Conservation (phyloP, 805 yeast species). For the Candida rishiriensis region DNA sequence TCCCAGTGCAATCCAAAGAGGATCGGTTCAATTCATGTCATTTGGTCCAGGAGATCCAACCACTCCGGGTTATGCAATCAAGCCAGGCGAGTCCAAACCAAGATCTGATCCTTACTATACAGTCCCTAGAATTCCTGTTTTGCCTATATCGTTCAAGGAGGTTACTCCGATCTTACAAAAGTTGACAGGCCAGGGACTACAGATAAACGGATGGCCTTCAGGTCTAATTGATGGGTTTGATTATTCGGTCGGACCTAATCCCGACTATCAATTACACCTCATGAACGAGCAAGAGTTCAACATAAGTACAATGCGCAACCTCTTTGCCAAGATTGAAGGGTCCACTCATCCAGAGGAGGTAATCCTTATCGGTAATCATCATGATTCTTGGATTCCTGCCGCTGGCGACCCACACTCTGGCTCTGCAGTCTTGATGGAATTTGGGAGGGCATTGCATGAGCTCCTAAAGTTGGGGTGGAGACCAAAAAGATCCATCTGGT, state of each 20-base stretch:
- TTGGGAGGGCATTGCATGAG: conserved; percentile 54
- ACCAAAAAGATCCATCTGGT: conserved; percentile 63
- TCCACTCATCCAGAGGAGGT: conserved; percentile 44
- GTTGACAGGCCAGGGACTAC: conserved; percentile 54
- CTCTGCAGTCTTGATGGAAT: conserved; percentile 58
- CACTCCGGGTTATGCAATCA: conserved; percentile 63
- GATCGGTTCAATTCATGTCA: conserved; percentile 63
- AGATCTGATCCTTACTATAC: conserved; percentile 45
- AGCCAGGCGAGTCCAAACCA: conserved; percentile 48
- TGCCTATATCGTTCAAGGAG: conserved; percentile 64
- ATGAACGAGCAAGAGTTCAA: conserved; percentile 59
- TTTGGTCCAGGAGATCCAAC: conserved; percentile 74
- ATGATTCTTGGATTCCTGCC: conserved; percentile 78
- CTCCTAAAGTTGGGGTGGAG: conserved; percentile 58
- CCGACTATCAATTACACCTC: conserved; percentile 43
- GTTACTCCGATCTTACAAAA: conserved; percentile 57
- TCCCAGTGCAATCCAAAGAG: conserved; percentile 73
- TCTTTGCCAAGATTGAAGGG: conserved; percentile 59
- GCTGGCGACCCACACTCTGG: conserved; percentile 81
- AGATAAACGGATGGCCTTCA: conserved; percentile 25
- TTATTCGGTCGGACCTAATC: conserved; percentile 33
- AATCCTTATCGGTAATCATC: conserved; percentile 67
- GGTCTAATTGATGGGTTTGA: conserved; percentile 35
- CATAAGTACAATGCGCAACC: conserved; percentile 58
- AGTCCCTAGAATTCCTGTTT: conserved; percentile 64